Percentiles rank a stretch among this genome's conserved stretches.
Evolutionary conservation across 140 eudicot species (phyloP).

Genomic region (Flaveria floridana): DNA sequence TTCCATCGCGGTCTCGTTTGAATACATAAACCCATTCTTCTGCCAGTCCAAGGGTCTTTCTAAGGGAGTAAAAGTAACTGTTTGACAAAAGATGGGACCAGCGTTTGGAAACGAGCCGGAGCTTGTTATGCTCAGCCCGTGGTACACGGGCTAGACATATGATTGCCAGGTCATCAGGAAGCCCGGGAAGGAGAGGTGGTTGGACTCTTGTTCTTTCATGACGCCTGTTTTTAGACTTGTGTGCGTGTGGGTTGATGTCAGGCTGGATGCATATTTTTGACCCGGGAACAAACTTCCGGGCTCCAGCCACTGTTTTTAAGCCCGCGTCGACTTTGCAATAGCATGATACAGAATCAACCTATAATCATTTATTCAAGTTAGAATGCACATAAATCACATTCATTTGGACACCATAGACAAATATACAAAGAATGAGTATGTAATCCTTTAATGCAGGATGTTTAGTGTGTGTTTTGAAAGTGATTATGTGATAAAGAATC

Average conservation of each 20-base stretch:
- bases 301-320: constrained; percentile 87
- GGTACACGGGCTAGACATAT: constrained; percentile 88
- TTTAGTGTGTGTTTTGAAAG: background rate
- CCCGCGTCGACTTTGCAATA: constrained; percentile 91
- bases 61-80: constrained; percentile 65
- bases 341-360: constrained; percentile 96
- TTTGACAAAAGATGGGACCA: constrained; percentile 71
- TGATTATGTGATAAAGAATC: background rate
- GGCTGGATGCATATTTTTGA: constrained; percentile 93
- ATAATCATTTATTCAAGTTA: constrained; percentile 26
- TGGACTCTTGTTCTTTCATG: constrained; percentile 65
- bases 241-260: constrained; percentile 88
- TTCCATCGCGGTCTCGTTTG: constrained; percentile 85
- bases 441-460: background rate
- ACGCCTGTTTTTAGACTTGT: constrained; percentile 65
- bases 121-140: constrained; percentile 78
- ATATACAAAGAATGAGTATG: background rate
- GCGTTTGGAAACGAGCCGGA: constrained; percentile 77
- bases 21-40: constrained; percentile 92
- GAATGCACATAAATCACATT: constrained; percentile 14
- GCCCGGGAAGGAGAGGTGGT: constrained; percentile 90
- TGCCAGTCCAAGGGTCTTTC: constrained; percentile 77
- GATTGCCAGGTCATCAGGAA: constrained; percentile 86
- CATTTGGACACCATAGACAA: background rate
- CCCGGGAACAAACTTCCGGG: constrained; percentile 88